Conservation (phyloP, 139 green algal species). For the Chlamydomonas sphaeroides region DNA sequence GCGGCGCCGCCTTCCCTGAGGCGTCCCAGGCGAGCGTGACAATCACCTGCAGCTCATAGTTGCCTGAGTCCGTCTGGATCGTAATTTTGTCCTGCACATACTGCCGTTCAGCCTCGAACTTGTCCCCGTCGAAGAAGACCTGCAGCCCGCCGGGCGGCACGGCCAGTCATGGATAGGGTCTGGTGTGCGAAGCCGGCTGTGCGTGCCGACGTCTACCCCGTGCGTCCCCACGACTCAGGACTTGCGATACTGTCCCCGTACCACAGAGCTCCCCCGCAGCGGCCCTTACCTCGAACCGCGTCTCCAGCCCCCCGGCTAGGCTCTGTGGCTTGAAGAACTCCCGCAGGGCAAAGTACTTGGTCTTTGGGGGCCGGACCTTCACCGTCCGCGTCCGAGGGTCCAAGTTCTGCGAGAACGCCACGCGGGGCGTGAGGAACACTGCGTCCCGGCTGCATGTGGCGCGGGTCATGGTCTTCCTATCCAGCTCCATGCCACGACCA, state of each 20-base stretch:
- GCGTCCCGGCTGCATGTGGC: not conserved
- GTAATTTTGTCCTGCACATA: conserved; percentile 47
- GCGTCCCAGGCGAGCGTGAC: too few species aligned
- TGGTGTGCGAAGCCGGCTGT: too few species aligned
- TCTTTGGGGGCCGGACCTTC: conserved; percentile 50
- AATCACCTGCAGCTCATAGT: conserved; percentile 40
- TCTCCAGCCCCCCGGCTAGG: conserved; percentile 51
- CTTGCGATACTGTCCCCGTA: too few species aligned
- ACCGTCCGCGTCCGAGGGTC: conserved; percentile 34
- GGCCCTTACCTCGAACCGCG: conserved; percentile 51
- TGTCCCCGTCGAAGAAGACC: conserved; percentile 45
- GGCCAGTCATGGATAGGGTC: too few species aligned
- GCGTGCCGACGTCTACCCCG: too few species aligned
- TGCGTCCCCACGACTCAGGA: too few species aligned
- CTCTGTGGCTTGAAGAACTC: conserved; percentile 43
- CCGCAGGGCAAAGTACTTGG: conserved; percentile 50
- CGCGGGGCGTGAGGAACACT: not conserved
- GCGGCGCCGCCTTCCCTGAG: too few species aligned
- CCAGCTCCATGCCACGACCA: too few species aligned
- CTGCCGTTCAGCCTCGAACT: conserved; percentile 38
- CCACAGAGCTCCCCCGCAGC: too few species aligned
- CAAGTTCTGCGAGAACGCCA: conserved; percentile 37
- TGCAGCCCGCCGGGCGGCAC: too few species aligned
- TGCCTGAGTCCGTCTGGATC: conserved; percentile 50
- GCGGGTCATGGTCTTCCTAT: too few species aligned